A percentile compares a stretch with the other conserved stretches of the same genome.
Conservation (phyloP, 2,329 filamentous ascomycete genomes). For the Ophiosphaerella korrae region DNA sequence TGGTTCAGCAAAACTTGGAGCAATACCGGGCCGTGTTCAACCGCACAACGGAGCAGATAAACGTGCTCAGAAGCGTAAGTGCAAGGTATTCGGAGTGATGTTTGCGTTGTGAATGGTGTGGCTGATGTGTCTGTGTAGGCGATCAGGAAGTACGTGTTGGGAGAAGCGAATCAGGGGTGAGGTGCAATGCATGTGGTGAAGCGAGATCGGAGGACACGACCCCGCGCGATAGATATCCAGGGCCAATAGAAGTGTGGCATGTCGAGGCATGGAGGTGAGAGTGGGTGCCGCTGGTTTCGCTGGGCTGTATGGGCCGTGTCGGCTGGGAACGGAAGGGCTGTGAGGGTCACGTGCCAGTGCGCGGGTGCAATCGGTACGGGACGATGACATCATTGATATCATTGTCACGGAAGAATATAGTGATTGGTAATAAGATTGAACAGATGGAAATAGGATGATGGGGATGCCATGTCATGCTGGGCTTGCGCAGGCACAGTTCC, state of each 20-base stretch:
- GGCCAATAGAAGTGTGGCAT: slow-evolving; percentile 35
- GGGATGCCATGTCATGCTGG: not conserved
- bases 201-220: slow-evolving; percentile 38
- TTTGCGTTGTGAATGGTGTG: slow-evolving; percentile 17
- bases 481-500: slow-evolving; percentile 5
- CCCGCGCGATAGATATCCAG: slow-evolving; percentile 33
- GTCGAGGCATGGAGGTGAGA: slow-evolving; percentile 30
- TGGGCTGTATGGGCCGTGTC: slow-evolving; percentile 15
- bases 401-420: not conserved
- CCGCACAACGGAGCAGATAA: slow-evolving; percentile 77
- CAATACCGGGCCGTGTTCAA: slow-evolving; percentile 88
- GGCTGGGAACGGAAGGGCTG: slow-evolving; percentile 34
- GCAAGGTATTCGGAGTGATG: slow-evolving; percentile 11
- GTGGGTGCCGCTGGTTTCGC: slow-evolving; percentile 11
- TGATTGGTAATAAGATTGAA: not conserved
- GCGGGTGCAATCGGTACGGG: too few species aligned
- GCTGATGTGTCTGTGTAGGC: slow-evolving; percentile 35
- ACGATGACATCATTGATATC: not conserved
- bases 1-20: slow-evolving; percentile 81
- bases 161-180: slow-evolving; percentile 45
- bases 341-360: not conserved
- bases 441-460: not conserved
- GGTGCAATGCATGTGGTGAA: slow-evolving; percentile 8
- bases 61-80: slow-evolving; percentile 61
- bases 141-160: slow-evolving; percentile 47